phyloP scores from a whole-genome alignment of 768 basidiomycete species.

The Leccinum rimulosum region DNA sequence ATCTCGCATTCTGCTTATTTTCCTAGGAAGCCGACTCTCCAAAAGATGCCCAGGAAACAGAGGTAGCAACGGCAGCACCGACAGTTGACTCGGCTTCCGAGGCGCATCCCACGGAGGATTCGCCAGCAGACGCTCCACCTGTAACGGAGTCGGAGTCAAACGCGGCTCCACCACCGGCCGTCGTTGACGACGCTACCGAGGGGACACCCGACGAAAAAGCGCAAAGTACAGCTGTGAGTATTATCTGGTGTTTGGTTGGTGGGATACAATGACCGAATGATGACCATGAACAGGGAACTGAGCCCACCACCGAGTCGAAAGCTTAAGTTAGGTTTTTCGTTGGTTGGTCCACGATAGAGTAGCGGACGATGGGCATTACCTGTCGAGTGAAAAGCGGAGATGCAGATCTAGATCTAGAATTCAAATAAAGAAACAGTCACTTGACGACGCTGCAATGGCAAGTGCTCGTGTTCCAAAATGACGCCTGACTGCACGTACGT shows the following conservation, averaged over 20 bases:
- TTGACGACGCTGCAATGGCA: neutral
- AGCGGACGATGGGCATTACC: neutral
- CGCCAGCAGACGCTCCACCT: neutral
- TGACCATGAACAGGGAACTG: neutral
- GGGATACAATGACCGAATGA: conserved; percentile 5
- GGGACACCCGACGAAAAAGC: conserved; percentile 7
- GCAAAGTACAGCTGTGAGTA: conserved; percentile 17
- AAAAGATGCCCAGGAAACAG: conserved; percentile 31
- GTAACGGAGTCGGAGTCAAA: conserved; percentile 2
- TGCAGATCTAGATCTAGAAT: neutral
- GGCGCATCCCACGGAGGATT: neutral
- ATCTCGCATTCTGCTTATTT: conserved; percentile 4
- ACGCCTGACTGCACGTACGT: neutral
- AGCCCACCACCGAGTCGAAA: conserved; percentile 7
- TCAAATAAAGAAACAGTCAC: neutral
- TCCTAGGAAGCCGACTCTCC: conserved; percentile 32
- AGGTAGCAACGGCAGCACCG: conserved; percentile 6
- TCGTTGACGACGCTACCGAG: conserved; percentile 3
- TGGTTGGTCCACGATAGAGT: neutral
- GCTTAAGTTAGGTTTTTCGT: conserved; percentile 6
- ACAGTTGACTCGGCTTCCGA: conserved; percentile 1
- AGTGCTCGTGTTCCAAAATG: neutral
- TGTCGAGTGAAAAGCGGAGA: neutral
- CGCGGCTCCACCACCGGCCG: neutral
- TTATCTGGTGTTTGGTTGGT: neutral